Base-by-base conservation (phyloP, 495 filamentous ascomycete species). In the Penicillium turbatum region DNA sequence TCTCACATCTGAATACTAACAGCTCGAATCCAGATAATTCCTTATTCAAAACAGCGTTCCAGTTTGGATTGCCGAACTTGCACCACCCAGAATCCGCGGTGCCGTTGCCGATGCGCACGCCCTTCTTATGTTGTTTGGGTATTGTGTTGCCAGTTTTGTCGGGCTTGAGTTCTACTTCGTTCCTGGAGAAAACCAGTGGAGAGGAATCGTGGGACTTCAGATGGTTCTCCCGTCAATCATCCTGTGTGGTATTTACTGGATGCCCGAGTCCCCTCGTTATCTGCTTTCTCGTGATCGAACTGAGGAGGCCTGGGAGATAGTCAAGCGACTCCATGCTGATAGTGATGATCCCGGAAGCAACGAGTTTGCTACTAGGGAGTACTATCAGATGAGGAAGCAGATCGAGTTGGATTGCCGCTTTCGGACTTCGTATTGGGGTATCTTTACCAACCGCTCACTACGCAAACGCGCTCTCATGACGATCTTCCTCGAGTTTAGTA, bases 261-360 rank as follows among this genome's bases (percentile, higher is more conserved):
- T 55, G 17, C 53, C 53, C n/a, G 42, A 55, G 36, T 55, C 43
- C 12, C 53, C 41, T n/a, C 44, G 53, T 6, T 55, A 26, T 26
- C 11, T 55, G 19, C 10, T 41, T 17, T 38, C 35, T 2, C 24
- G 32, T 11, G 42, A 49, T 41, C 41, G 37, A 2, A 12, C 27
- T 3, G 53, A 55, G 19, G 43, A 47, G 9, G 53, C 53, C 0
- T 38, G 44, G 34, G 21, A 41, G 4, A 37, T 49, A 11, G 19
- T 55, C 11, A 19, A 24, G 27, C 36, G 31, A 24, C 15, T 55
- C 13, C 53, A 48, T 13, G 16, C 44, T 34, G 16, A 10, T 2
- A 12, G 9, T 13, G 27, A 49, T 48, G 44, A 55, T 40, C 43
- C 53, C 1, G 27, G 34, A 4, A 27, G 10, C 11, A 7, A 49